Conservation (phyloP, 805 yeast genomes). For the Starmerella powellii region DNA sequence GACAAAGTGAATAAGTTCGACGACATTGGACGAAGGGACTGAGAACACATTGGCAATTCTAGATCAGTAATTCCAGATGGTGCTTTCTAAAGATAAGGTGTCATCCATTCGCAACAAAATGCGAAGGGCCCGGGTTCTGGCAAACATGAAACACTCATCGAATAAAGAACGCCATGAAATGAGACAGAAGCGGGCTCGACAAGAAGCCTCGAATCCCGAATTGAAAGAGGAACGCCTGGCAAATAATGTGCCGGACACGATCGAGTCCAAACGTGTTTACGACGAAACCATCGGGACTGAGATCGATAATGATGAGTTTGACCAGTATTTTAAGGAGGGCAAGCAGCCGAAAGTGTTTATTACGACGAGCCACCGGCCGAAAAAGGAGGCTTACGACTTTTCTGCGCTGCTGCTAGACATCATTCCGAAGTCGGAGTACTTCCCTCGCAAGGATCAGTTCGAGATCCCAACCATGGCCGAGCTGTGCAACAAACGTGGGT, state of each 20-base stretch:
- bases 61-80: no score
- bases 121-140: constrained; percentile 65
- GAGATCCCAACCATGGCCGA: constrained; percentile 77
- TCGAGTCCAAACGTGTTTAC: constrained; percentile 69
- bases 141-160: constrained; percentile 59
- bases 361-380: constrained; percentile 81
- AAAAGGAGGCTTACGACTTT: constrained; percentile 77
- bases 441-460: constrained; percentile 76
- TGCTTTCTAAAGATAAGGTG: constrained; percentile 23
- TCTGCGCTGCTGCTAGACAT: constrained; percentile 76
- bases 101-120: constrained; percentile 57
- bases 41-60: neutral
- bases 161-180: constrained; percentile 65
- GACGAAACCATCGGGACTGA: constrained; percentile 62
- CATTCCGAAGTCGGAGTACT: constrained; percentile 73
- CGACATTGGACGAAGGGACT: neutral
- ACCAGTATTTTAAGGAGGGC: constrained; percentile 40
- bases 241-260: constrained; percentile 67
- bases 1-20: neutral
- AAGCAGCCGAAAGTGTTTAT: constrained; percentile 74
- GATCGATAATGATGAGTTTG: constrained; percentile 43
- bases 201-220: constrained; percentile 73
- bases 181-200: constrained; percentile 75
- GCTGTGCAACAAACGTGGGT: constrained; percentile 69
- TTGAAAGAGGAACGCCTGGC: constrained; percentile 66